Evolutionary conservation across 352 stramenopile species (phyloP), one percentile per base, ranked within the genome.

Genomic region (Pythium oligandrum): DNA sequence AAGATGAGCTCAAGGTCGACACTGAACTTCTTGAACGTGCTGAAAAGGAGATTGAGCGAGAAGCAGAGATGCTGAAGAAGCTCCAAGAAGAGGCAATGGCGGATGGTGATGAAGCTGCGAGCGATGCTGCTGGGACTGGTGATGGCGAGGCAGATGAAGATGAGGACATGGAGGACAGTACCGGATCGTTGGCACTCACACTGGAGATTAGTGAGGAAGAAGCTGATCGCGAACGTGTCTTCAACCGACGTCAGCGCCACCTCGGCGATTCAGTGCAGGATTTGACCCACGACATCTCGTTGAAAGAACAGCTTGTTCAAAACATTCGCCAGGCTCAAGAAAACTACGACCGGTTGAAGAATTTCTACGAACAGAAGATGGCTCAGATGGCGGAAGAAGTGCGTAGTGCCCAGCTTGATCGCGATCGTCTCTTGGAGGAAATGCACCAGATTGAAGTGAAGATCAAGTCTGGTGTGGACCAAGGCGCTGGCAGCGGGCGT

Each of bases 361-460:
- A 47, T 10, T 88, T 90, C 44, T 93, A 93, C 54, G 85, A 95
- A 48, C 64, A 88, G 33, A 90, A 90, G 55, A 86, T 95, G 75
- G 64, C 68, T 10, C 66, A 91, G 60, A 93, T 95, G 85, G 73
- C 67, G 12, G 85, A 88, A 63, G 74, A 90, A 59, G 77, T 88
- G 42, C 71, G 68, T 8, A 64, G 66, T 44, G 72, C 76, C 4
- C 76, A 91, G 45, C 48, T 77, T 12, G 80, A 85, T 53, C 79
- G 80, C 35, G 83, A 93, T 64, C 77, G 68, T 33, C 59, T 93
- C 17, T 70, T 83, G n/a, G 75, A 88, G 42, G 83, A 93, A 39
- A 90, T 93, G 17, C 70, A 90, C 26, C 68, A 82, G 40, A 69
- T 82, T 6, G 80, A 93, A 54, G 66, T 61, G 26, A 89, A 90